Base-by-base conservation (phyloP, 2,329 filamentous ascomycete genomes). In the Pyrenophora graminea region DNA sequence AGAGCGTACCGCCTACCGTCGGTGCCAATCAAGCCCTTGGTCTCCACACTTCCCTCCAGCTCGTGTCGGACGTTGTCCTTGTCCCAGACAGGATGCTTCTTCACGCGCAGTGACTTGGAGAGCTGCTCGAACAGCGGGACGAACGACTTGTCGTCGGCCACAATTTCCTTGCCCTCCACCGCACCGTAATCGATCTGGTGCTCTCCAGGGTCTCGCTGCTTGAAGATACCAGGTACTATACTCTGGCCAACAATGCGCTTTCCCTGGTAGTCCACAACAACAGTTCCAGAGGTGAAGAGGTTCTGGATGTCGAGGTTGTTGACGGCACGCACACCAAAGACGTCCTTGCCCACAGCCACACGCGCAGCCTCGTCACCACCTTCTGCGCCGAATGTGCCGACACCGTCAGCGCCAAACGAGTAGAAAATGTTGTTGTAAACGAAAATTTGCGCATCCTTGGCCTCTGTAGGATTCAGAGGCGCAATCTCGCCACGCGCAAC, bases 371-470 rank as follows among this genome's bases (percentile, higher is more conserved):
- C 94, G 61, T 99, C 93, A 17, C 94, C 94, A 61, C 94, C 94
- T 76, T 99, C 94, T 3, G 89, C 92, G 9, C 91, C 92, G 74
- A 99, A 99, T 13, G 94, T 99, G 37, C 94, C 93, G 39, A 97
- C 94, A 45, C 94, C 95, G 72, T 99, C 94, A 38, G 94, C 93
- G 56, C 94, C 94, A 64, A 97, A 97, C 0, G 94, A 97, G 80
- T 96, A 99, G 80, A 99, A 99, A 62, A 99, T 91, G 76, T 99
- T 99, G 81, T 97, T 97, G 80, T 97, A 97, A 19, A 99, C 93
- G 68, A 96, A 99, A 60, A 99, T 99, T 73, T 99, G 94, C 3
- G 94, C 94, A 72, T 99, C 93, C 61, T 83, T 85, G 58, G 82
- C 86, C 76, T 99, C 94, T 0, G 93, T 97, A 6, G 94, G 95